These are phyloP conservation scores for Mucor mucedo DNA, from an alignment of 371 early-diverging fungal species.

Conservation along the genomic window DNA sequence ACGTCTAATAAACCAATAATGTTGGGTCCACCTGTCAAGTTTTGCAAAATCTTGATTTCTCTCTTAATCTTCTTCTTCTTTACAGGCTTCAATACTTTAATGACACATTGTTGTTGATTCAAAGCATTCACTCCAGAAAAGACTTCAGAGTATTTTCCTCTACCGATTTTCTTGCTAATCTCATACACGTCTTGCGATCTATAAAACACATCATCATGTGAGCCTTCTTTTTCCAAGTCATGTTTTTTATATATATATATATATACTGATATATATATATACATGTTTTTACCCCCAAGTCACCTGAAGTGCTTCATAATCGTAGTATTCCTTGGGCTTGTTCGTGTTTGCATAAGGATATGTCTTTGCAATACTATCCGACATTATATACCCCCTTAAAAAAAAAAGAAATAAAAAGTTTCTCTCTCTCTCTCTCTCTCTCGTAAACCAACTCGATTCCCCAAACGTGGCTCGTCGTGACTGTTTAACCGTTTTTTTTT, in stretches of 20 bases:
- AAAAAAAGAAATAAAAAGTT: too few species aligned
- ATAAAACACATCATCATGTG: neutral
- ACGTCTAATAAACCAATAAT: slow-evolving; percentile 95
- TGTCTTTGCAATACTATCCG: slow-evolving; percentile 30
- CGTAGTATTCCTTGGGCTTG: slow-evolving; percentile 37
- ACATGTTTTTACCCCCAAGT: slow-evolving; percentile 31
- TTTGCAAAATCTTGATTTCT: slow-evolving; percentile 99
- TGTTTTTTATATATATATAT: too few species aligned
- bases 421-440: too few species aligned
- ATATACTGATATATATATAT: too few species aligned
- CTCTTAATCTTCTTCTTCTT: slow-evolving; percentile 99
- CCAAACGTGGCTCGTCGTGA: too few species aligned
- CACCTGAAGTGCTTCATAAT: slow-evolving; percentile 37
- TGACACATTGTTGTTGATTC: slow-evolving; percentile 87
- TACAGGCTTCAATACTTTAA: slow-evolving; percentile 99
- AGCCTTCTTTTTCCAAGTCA: too few species aligned
- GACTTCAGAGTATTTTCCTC: slow-evolving; percentile 99
- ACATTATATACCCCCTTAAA: slow-evolving; percentile 4
- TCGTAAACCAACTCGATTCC: too few species aligned
- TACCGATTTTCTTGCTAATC: slow-evolving; percentile 95
- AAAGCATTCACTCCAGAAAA: slow-evolving; percentile 96
- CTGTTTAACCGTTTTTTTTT: too few species aligned
- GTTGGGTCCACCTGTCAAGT: slow-evolving; percentile 94
- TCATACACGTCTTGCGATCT: slow-evolving; percentile 90
- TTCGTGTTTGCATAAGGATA: slow-evolving; percentile 34